These are phyloP conservation scores for Pseudogymnoascus sp. DNA, from an alignment of 2,329 filamentous ascomycete genomes.

Conservation along the genomic window DNA sequence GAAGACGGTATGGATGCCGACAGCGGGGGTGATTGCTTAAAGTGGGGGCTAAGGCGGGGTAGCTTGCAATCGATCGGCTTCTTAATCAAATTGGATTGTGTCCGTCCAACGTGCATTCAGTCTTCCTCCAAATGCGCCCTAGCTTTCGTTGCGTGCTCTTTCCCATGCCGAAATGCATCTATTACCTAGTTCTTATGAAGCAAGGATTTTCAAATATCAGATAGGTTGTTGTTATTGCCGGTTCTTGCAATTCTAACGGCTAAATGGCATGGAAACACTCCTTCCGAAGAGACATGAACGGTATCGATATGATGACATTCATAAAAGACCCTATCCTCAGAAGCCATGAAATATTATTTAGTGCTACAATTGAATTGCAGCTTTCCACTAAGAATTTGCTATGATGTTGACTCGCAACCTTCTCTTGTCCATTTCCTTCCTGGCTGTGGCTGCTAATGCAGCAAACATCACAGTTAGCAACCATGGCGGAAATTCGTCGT, in stretches of 20 bases:
- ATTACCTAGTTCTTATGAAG: not conserved
- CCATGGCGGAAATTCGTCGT: slow-evolving; percentile 23
- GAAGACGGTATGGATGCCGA: not conserved
- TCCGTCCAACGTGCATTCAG: not conserved
- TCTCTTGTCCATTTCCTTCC: not conserved
- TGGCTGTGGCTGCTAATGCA: slow-evolving; percentile 13
- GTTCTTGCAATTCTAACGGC: not conserved
- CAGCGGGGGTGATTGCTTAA: no score
- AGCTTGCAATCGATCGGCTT: not conserved
- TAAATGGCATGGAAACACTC: not conserved
- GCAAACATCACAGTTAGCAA: slow-evolving; percentile 21
- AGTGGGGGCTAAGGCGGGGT: not conserved
- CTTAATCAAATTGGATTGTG: not conserved
- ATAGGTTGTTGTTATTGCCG: not conserved
- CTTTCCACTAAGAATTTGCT: not conserved
- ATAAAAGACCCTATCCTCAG: not conserved
- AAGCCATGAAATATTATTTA: not conserved
- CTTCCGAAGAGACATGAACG: not conserved
- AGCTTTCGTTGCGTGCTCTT: not conserved
- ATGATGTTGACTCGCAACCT: not conserved
- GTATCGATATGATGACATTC: not conserved
- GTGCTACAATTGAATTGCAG: not conserved
- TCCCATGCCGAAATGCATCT: not conserved
- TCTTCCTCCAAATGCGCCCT: not conserved
- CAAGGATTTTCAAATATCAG: not conserved